Percentiles rank a stretch among this genome's conserved stretches.
These are phyloP conservation scores for Pythium phragmitis DNA, from an alignment of 352 stramenopile genomes.

Conservation along the genomic window DNA sequence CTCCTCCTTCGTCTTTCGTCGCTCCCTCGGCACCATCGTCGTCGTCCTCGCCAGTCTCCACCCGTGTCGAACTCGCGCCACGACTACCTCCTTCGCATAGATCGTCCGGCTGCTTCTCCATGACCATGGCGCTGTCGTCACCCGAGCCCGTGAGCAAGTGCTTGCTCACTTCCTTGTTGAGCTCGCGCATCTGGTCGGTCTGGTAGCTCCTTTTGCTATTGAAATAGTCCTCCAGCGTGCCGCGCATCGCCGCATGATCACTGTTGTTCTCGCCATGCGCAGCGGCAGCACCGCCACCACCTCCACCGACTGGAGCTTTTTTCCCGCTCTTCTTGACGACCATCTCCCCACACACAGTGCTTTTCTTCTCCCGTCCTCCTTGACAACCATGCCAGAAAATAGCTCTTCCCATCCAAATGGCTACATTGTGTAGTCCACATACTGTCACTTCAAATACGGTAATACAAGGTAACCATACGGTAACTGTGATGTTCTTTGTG, in stretches of 20 bases:
- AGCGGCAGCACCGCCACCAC: not conserved
- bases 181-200: slow-evolving; percentile 27
- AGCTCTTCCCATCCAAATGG: no score
- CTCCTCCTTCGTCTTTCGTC: slow-evolving; percentile 2
- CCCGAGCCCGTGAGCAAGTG: slow-evolving; percentile 53
- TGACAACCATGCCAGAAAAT: no score
- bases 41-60: not conserved
- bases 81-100: not conserved
- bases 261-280: slow-evolving; percentile 24
- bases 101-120: slow-evolving; percentile 32
- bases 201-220: slow-evolving; percentile 36
- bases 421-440: not conserved
- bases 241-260: slow-evolving; percentile 17
- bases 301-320: slow-evolving; percentile 16
- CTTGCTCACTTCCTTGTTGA: slow-evolving; percentile 45
- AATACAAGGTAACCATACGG: not conserved
- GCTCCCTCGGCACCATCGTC: slow-evolving; percentile 6
- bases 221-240: slow-evolving; percentile 47
- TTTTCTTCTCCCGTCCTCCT: not conserved
- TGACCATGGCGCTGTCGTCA: slow-evolving; percentile 52
- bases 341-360: not conserved
- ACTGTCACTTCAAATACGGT: no score
- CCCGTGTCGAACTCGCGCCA: slow-evolving; percentile 2
- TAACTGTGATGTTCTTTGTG: not conserved
- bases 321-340: slow-evolving; percentile 35